Evolutionary conservation across 129 eudicot genomes (phyloP).

Genomic region (Artemisia annua): DNA sequence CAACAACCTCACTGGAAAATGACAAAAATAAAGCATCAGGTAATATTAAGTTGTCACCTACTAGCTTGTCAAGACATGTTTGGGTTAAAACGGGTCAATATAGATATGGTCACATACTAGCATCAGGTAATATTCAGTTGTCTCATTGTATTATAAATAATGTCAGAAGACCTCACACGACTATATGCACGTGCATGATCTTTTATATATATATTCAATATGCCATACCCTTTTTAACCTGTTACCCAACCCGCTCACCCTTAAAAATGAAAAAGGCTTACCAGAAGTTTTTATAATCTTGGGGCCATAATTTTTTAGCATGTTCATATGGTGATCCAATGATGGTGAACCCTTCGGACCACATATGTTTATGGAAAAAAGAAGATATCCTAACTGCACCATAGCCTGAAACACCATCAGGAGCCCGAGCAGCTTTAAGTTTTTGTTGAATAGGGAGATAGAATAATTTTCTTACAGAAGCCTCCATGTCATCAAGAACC

Average conservation of each 20-base stretch:
- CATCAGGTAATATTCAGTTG: no score
- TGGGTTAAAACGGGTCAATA: no score
- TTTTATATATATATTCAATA: no score
- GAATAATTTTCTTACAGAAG: constrained; percentile 50
- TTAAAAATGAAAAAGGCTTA: constrained; percentile 29
- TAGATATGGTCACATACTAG: no score
- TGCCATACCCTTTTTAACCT: neutral
- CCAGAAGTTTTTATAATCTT: constrained; percentile 68
- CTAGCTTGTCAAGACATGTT: neutral
- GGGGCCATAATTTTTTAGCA: constrained; percentile 87
- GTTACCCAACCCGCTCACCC: neutral
- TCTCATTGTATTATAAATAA: no score
- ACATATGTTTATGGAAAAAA: constrained; percentile 76
- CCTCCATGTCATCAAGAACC: constrained; percentile 51
- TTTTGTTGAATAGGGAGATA: constrained; percentile 77
- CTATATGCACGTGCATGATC: constrained; percentile 26
- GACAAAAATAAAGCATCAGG: constrained; percentile 3
- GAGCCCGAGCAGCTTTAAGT: constrained; percentile 65
- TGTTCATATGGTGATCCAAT: constrained; percentile 71
- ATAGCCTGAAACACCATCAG: constrained; percentile 70
- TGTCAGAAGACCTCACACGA: no score
- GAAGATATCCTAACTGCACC: constrained; percentile 81
- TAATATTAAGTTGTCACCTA: neutral
- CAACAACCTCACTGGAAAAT: constrained; percentile 57
- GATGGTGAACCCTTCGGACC: constrained; percentile 97